Conservation (phyloP, 108 stramenopile species). For the Cylindrotheca fusiformis region DNA sequence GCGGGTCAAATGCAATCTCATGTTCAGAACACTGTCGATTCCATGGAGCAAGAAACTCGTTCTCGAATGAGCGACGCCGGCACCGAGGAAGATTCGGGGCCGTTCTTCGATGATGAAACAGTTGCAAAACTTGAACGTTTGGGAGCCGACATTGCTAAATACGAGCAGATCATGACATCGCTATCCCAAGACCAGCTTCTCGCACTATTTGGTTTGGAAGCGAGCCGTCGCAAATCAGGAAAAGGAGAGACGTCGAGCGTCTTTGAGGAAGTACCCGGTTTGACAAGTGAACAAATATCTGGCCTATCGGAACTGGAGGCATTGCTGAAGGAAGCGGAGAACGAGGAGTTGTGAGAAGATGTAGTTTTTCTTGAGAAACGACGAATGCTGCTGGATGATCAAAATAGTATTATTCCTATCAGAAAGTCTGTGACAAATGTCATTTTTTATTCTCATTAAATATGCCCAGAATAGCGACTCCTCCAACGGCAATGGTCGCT, state of each 20-base stretch:
- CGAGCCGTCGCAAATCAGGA: neutral
- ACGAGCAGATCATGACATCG: slow-evolving; percentile 22
- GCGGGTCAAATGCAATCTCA: slow-evolving; percentile 31
- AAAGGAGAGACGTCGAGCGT: slow-evolving; percentile 25
- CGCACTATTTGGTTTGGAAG: slow-evolving; percentile 25
- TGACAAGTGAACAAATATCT: slow-evolving; percentile 50
- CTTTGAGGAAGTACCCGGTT: slow-evolving; percentile 46
- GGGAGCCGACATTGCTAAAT: slow-evolving; percentile 27
- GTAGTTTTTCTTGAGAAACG: neutral
- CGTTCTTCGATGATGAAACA: slow-evolving; percentile 22
- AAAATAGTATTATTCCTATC: neutral
- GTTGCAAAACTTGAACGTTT: slow-evolving; percentile 1
- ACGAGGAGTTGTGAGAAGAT: slow-evolving; percentile 1
- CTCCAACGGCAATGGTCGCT: slow-evolving; percentile 54
- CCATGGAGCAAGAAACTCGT: slow-evolving; percentile 28
- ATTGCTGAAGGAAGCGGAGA: slow-evolving; percentile 14
- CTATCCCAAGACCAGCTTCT: slow-evolving; percentile 34
- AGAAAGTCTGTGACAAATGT: neutral
- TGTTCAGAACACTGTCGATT: slow-evolving; percentile 14
- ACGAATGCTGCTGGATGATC: too few relatives aligned
- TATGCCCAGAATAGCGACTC: slow-evolving; percentile 48
- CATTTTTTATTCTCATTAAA: slow-evolving; percentile 8
- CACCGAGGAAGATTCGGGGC: neutral
- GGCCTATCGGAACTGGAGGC: slow-evolving; percentile 53
- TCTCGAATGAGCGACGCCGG: slow-evolving; percentile 18